Base-by-base conservation (phyloP, 2,329 filamentous ascomycete species). In the Zasmidium citrigriseum region DNA sequence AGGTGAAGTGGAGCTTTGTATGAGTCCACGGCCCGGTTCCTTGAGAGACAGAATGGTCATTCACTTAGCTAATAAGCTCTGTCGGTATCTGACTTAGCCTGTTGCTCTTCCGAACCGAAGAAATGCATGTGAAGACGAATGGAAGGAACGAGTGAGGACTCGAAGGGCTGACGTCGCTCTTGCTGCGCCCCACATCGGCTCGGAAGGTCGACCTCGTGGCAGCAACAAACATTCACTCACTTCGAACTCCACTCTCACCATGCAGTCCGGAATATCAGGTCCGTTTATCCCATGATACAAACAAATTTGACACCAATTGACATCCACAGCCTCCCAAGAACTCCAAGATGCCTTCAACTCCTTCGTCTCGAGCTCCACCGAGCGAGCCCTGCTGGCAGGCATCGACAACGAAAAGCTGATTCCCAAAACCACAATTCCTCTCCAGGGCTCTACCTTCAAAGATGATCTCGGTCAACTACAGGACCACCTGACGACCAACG, bases 201-300 rank as follows among this genome's bases (percentile, higher is more conserved):
- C 27, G 27, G 27, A 41, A 41, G n/a, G n/a, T n/a, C 34, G 18
- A 41, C 7, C 34, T 49, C 21, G 52, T 47, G 34, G 22, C 34
- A 41, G 5, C 7, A 41, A n/a, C 4, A 9, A 12, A 27, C 22
- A 23, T 49, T 24, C 46, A 22, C 16, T 22, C 5, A 10, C 16
- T 52, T 21, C 4, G 29, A 23, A 23, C 45, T 49, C 51, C 25
- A 58, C 41, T 16, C 22, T 29, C 53, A 82, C 67, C 55, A 91
- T 91, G 89, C 89, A 92, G 80, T 91, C 89, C 34, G 89, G 89
- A 75, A 91, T 91, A 67, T 85, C 87, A 76, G 88, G 88, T 88
- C 80, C 52, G 70, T 41, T 14, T 22, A 7, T 12, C 14, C 24
- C 5, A 27, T 27, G 14, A 24, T 22, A 12, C 45, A 4, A 12